Conservation (phyloP, 495 filamentous ascomycete species). For the Xanthoparmelia taractica region DNA sequence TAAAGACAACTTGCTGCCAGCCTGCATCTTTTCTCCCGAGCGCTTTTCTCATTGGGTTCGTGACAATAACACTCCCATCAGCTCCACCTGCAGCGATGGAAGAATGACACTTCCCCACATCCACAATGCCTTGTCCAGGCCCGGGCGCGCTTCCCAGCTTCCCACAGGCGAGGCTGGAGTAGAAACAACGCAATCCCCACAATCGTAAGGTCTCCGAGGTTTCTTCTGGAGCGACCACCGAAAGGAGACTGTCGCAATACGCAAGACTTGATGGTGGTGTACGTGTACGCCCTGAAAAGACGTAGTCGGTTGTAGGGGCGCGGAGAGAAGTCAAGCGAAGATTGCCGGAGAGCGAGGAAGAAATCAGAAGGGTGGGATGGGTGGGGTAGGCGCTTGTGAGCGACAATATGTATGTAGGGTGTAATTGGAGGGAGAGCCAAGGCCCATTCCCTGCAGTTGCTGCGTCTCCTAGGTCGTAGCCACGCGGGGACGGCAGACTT, state of each 20-base stretch:
- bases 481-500: background rate
- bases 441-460: constrained; percentile 35
- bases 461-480: background rate
- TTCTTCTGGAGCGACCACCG: constrained; percentile 51
- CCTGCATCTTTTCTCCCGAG: constrained; percentile 47
- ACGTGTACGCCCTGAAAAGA: constrained; percentile 45
- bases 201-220: constrained; percentile 44
- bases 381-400: constrained; percentile 52
- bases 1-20: constrained; percentile 56
- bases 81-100: constrained; percentile 48
- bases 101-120: constrained; percentile 46
- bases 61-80: constrained; percentile 47
- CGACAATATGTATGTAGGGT: constrained; percentile 53
- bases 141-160: constrained; percentile 23
- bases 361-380: constrained; percentile 48
- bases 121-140: constrained; percentile 28
- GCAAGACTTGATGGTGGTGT: constrained; percentile 41
- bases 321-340: constrained; percentile 50
- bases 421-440: constrained; percentile 48
- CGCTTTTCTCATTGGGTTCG: constrained; percentile 49
- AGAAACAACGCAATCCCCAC: constrained; percentile 50
- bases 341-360: constrained; percentile 52
- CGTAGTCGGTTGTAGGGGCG: constrained; percentile 41
- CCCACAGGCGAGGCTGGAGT: constrained; percentile 34
- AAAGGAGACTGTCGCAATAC: constrained; percentile 51